Evolutionary conservation across 495 filamentous ascomycete genomes (phyloP).

Genomic region (Penicillium mononematosum): DNA sequence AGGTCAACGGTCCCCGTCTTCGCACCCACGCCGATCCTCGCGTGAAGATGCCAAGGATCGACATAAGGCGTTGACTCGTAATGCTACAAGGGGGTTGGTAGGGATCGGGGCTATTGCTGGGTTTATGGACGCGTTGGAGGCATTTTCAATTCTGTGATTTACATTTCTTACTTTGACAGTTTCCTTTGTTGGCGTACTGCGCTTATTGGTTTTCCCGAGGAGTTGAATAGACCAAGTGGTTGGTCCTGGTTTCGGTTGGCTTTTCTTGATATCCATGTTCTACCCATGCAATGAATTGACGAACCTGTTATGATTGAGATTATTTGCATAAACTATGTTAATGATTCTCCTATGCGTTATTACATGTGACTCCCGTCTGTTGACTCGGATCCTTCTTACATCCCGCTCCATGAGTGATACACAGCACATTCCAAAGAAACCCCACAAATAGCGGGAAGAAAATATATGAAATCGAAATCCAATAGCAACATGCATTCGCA

Average conservation of each 20-base stretch:
- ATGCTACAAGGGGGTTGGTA: conserved; percentile 39
- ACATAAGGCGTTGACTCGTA: conserved; percentile 30
- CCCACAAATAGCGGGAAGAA: background rate
- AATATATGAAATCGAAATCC: background rate
- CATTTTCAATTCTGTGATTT: conserved; percentile 33
- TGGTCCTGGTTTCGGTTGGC: background rate
- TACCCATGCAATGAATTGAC: background rate
- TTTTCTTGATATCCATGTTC: conserved; percentile 1
- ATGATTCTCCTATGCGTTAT: background rate
- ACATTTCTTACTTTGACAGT: background rate
- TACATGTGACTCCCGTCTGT: background rate
- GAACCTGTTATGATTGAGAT: background rate
- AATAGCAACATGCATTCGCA: background rate
- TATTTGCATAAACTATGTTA: background rate
- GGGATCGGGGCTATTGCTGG: conserved; percentile 46
- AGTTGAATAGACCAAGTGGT: background rate
- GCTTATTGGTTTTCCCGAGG: background rate
- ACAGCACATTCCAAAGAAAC: background rate
- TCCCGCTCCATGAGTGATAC: background rate
- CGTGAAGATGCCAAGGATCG: conserved; percentile 28
- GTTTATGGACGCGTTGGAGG: conserved; percentile 46
- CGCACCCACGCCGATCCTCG: conserved; percentile 9
- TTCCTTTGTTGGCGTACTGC: background rate
- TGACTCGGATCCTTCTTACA: background rate
- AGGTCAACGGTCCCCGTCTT: conserved; percentile 20